These are phyloP conservation scores for Sicyos edulis DNA, from an alignment of 306 rosid species.

Conservation along the genomic window DNA sequence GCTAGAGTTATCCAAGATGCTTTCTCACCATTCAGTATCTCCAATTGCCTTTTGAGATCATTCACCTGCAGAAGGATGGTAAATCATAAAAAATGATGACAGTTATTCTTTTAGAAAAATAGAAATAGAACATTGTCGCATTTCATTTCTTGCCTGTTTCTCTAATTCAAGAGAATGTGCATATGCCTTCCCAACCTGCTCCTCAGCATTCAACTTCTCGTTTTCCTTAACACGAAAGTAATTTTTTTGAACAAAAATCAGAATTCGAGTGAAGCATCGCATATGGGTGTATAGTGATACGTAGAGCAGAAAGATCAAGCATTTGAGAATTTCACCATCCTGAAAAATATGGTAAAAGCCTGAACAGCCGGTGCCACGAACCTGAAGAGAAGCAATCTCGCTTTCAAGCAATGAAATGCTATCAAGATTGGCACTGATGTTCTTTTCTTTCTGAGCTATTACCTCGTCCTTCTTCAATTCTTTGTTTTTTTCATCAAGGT, in stretches of 20 bases:
- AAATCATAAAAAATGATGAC: not conserved
- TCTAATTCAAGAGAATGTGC: conserved; percentile 82
- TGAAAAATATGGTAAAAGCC: not conserved
- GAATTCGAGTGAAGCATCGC: conserved; percentile 9
- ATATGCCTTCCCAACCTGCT: conserved; percentile 74
- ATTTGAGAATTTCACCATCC: not conserved
- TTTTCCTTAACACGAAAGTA: conserved; percentile 38
- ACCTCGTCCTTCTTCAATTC: conserved; percentile 53
- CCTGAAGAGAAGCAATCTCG: conserved; percentile 77
- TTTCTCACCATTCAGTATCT: conserved; percentile 50
- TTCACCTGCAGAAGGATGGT: conserved; percentile 44
- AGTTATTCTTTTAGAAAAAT: conserved; percentile 3
- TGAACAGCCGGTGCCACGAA: conserved; percentile 25
- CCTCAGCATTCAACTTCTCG: conserved; percentile 48
- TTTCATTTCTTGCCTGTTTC: conserved; percentile 52
- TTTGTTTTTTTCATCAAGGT: conserved; percentile 41
- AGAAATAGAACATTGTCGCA: not conserved
- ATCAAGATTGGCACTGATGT: conserved; percentile 39
- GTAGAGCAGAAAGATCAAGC: not conserved
- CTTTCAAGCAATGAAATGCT: conserved; percentile 48
- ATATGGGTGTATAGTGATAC: not conserved
- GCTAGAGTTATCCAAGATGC: conserved; percentile 52
- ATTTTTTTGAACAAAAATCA: not conserved
- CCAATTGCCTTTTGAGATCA: conserved; percentile 47
- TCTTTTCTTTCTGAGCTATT: conserved; percentile 54